Evolutionary conservation across 495 filamentous ascomycete species (phyloP).

Genomic region (Penicillium parvum): DNA sequence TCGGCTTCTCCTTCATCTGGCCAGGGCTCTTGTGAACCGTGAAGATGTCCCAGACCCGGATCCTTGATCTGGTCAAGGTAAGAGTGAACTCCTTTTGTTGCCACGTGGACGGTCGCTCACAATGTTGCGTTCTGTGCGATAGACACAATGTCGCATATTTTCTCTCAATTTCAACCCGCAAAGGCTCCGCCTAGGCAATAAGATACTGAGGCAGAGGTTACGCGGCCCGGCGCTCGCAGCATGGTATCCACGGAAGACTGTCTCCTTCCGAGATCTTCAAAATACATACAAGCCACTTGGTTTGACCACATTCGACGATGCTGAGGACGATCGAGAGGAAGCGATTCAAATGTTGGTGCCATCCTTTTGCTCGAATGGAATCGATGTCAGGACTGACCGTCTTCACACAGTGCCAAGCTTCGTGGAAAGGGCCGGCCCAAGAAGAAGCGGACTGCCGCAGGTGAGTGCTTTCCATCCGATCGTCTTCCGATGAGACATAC

Average conservation of each 20-base stretch:
- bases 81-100: background rate
- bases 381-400: slow-evolving; percentile 5
- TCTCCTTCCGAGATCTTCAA: slow-evolving; percentile 64
- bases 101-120: background rate
- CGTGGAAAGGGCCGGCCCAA: slow-evolving; percentile 88
- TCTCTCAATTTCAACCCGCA: slow-evolving; percentile 84
- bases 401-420: slow-evolving; percentile 53
- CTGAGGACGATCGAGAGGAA: slow-evolving; percentile 74
- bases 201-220: slow-evolving; percentile 79
- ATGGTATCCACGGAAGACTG: slow-evolving; percentile 79
- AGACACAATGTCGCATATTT: slow-evolving; percentile 92
- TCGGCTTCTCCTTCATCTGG: background rate
- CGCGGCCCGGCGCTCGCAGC: slow-evolving; percentile 69
- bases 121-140: background rate
- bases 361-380: background rate
- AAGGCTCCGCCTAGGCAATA: slow-evolving; percentile 75
- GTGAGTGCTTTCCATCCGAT: slow-evolving; percentile 39
- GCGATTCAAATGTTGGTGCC: slow-evolving; percentile 59
- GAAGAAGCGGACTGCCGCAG: slow-evolving; percentile 72
- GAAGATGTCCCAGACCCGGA: slow-evolving; percentile 66
- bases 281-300: slow-evolving; percentile 47
- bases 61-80: slow-evolving; percentile 80
- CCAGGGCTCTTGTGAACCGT: background rate
- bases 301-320: slow-evolving; percentile 64
- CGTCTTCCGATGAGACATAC: slow-evolving; percentile 4